Conservation (phyloP, 768 basidiomycete genomes). For the Leccinum variicolor region DNA sequence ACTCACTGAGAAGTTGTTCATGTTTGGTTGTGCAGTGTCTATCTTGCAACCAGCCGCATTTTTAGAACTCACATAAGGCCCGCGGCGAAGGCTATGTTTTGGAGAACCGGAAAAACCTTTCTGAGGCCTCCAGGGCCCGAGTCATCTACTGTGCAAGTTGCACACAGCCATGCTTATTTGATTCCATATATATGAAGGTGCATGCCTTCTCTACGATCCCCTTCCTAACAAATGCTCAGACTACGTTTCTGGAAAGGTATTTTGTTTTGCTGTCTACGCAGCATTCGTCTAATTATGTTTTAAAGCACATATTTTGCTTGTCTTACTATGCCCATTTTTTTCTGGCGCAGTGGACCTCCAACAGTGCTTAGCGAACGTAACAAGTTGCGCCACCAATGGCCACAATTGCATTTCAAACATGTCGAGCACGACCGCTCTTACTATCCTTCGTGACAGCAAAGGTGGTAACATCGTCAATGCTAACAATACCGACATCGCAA, state of each 20-base stretch:
- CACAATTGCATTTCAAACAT: constrained; percentile 4
- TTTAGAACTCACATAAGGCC: too few relatives aligned
- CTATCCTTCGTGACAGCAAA: constrained; percentile 9
- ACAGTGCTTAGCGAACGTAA: constrained; percentile 12
- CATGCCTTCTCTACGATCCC: neutral
- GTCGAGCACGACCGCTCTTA: constrained; percentile 8
- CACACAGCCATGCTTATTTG: neutral
- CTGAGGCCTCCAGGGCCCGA: neutral
- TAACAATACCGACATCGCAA: neutral
- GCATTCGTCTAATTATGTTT: neutral
- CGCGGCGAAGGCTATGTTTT: neutral
- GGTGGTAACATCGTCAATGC: neutral
- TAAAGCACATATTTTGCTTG: neutral
- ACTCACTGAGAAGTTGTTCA: neutral
- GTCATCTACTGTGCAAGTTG: neutral
- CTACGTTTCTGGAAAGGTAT: constrained; percentile 4
- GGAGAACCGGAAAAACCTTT: neutral
- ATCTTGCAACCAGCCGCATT: neutral
- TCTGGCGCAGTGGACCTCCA: constrained; percentile 7
- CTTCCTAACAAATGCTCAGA: constrained; percentile 1
- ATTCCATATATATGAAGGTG: neutral
- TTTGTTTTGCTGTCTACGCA: neutral
- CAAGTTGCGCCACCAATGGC: neutral
- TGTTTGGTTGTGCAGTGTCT: neutral
- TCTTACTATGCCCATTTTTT: neutral